Evolutionary conservation across 352 stramenopile species (phyloP), one percentile per base, ranked within the genome.

Genomic region (Globisporangium paroecandrum): DNA sequence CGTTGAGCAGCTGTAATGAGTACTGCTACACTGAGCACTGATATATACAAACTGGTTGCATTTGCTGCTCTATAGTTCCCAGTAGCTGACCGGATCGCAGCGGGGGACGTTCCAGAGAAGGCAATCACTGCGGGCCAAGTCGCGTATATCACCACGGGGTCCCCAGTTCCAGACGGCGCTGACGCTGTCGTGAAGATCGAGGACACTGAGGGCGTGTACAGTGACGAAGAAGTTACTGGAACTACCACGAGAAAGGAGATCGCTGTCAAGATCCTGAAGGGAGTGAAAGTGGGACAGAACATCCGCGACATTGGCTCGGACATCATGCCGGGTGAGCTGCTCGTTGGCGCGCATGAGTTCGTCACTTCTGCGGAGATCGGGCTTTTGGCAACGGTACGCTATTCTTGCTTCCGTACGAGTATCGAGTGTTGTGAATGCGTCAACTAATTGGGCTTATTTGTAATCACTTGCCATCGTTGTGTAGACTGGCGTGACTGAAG

Each of bases 101-200:
- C 89, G 7, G 89, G 88, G 4, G 69, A 83, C n/a, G 62, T 77
- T 22, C 86, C 85, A 0, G 54, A 62, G 4, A 79, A 63, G 49
- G 41, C 70, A 3, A 77, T 95, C 22, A 58, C 64, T 13, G 3
- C 78, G 7, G 82, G 78, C 3, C 69, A 90, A 66, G 87, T 94
- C 34, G 68, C 78, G 38, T 99, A 98, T 77, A 94, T 99, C 56
- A 98, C 96, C n/a, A 99, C 97, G 24, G 97, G 97, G 10, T 96
- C 91, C 2, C 80, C 93, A 0, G 81, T 99, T 53, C 95, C 96
- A 0, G 75, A 94, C 1, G 83, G 80, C 18, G 95, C 90, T 13
- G 89, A 99, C 74, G 94, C 91, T 27, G 95, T 99, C 2, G 93
- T 98, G 25, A 97, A 97, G 69, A 87, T 99, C 49, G 97, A 99